Conservation (phyloP, 129 eudicot species). For the Escallonia rubra region DNA sequence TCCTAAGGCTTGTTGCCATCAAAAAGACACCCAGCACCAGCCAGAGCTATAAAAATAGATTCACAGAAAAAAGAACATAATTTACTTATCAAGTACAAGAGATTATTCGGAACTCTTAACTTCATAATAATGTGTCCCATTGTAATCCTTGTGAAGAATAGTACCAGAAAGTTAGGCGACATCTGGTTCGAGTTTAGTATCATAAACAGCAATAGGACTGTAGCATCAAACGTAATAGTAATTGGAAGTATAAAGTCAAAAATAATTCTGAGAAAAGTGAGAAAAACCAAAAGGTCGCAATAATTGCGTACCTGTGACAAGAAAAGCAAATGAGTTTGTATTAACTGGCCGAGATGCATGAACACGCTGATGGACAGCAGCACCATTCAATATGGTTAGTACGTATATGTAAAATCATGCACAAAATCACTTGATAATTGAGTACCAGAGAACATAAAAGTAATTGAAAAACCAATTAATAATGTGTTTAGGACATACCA, state of each 20-base stretch:
- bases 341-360: conserved; percentile 87
- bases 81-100: background rate
- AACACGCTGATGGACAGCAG: conserved; percentile 53
- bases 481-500: conserved; percentile 38
- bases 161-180: conserved; percentile 92
- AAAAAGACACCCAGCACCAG: conserved; percentile 86
- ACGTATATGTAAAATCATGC: background rate
- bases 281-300: background rate
- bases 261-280: background rate
- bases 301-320: conserved; percentile 63
- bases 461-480: background rate
- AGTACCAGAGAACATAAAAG: background rate
- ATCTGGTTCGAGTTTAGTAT: conserved; percentile 89
- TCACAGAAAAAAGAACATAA: background rate
- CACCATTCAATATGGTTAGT: conserved; percentile 11
- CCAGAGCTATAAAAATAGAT: conserved; percentile 60
- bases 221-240: conserved; percentile 16
- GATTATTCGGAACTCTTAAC: background rate
- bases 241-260: background rate
- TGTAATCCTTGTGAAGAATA: background rate
- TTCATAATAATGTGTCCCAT: background rate
- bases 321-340: conserved; percentile 87
- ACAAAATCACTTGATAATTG: background rate
- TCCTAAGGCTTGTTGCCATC: conserved; percentile 82
- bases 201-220: conserved; percentile 90